phyloP scores from a whole-genome alignment of 129 eudicot species.

The Chrysanthemum makinoi region DNA sequence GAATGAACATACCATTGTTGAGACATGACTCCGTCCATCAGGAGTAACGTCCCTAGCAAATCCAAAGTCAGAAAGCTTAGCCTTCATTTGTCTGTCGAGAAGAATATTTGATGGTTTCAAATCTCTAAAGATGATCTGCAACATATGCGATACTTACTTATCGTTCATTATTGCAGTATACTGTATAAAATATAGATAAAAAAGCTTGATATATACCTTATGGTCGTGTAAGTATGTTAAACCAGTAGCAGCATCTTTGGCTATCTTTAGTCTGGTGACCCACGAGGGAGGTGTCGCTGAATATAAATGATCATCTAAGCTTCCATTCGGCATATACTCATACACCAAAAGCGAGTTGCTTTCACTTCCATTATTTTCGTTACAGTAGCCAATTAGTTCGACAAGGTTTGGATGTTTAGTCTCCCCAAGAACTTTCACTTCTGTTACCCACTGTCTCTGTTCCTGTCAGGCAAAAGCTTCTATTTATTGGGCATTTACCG shows the following conservation, averaged over 20 bases:
- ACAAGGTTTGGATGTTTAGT: conserved; percentile 73
- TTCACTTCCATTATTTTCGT: conserved; percentile 64
- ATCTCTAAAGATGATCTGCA: conserved; percentile 75
- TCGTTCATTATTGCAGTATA: too few relatives aligned
- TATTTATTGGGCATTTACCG: too few relatives aligned
- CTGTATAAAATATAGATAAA: too few relatives aligned
- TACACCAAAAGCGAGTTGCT: conserved; percentile 68
- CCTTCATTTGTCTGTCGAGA: conserved; percentile 71
- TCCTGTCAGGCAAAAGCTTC: conserved; percentile 41
- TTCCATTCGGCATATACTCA: conserved; percentile 77
- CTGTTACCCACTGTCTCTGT: conserved; percentile 74
- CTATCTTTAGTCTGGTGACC: conserved; percentile 65
- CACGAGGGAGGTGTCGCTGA: conserved; percentile 46
- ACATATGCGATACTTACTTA: not conserved
- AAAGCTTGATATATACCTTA: conserved; percentile 10
- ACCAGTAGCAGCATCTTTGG: conserved; percentile 79
- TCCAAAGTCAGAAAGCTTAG: conserved; percentile 87
- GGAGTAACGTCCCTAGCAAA: conserved; percentile 67
- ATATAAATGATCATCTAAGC: conserved; percentile 67
- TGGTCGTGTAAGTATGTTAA: conserved; percentile 66
- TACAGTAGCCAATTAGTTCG: conserved; percentile 74
- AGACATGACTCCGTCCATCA: conserved; percentile 69
- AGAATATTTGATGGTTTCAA: conserved; percentile 85
- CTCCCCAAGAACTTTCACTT: conserved; percentile 71
- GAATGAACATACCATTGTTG: conserved; percentile 55